These are phyloP conservation scores for Colletotrichum lindemuthianum DNA, from an alignment of 2,329 filamentous ascomycete species.

Conservation along the genomic window DNA sequence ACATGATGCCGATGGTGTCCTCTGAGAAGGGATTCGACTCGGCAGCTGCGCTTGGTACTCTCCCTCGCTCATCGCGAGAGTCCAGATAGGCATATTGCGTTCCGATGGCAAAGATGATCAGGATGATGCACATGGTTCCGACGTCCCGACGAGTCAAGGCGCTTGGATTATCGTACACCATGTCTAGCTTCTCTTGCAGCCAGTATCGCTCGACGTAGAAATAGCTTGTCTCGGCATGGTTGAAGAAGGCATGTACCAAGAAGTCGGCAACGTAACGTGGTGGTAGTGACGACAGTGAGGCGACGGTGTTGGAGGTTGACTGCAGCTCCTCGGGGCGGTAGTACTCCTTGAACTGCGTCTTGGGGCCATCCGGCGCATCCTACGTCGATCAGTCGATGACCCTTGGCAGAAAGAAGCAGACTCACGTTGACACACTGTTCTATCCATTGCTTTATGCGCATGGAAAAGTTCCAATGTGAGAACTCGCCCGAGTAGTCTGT, in stretches of 20 bases:
- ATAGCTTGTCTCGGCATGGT: conserved; percentile 59
- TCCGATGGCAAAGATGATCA: conserved; percentile 60
- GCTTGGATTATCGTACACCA: conserved; percentile 52
- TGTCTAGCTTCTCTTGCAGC: conserved; percentile 52
- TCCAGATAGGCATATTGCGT: conserved; percentile 62
- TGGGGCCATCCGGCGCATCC: conserved; percentile 33
- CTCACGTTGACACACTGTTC: conserved; percentile 50
- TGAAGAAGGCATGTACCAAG: conserved; percentile 57
- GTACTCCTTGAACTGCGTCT: conserved; percentile 50
- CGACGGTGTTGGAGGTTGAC: conserved; percentile 50
- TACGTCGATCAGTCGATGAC: neutral
- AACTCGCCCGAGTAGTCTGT: conserved; percentile 63
- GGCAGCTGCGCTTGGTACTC: conserved; percentile 34
- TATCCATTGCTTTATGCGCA: conserved; percentile 61
- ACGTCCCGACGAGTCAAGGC: conserved; percentile 52
- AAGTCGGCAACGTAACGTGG: conserved; percentile 59
- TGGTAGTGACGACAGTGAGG: conserved; percentile 53
- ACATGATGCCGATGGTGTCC: conserved; percentile 63
- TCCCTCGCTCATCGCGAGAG: conserved; percentile 37
- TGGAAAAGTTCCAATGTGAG: conserved; percentile 64
- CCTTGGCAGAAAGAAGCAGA: conserved; percentile 13
- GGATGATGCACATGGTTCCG: conserved; percentile 55
- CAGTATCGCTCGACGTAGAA: conserved; percentile 58
- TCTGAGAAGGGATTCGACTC: conserved; percentile 50
- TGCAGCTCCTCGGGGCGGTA: conserved; percentile 58